Evolutionary conservation across 345 rosid genomes (phyloP), one percentile per base, ranked within the genome.

Genomic region (Cardamine occulta): DNA sequence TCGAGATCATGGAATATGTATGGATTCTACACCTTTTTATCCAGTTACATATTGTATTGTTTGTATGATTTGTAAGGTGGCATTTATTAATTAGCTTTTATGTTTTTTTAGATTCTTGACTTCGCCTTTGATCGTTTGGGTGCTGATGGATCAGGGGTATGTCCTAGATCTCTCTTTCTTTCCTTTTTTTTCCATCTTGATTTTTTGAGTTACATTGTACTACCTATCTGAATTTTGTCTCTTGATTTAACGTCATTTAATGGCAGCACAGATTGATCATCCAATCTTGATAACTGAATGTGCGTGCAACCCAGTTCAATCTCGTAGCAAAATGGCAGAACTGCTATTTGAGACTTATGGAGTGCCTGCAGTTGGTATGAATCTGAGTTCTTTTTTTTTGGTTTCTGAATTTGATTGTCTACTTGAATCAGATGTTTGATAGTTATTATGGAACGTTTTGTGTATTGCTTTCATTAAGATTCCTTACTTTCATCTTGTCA

Each of bases 311-410:
- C 97, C 97, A 17, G 88, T 90, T 81, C 85, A 92, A 11, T 95
- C 97, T 53, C 96, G 99, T 45, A 82, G 97, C 83, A 95, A 88
- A 89, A 95, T 95, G 97, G 96, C 97, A 49, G 97, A 95, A 83
- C 93, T 95, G 68, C 93, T 95, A 48, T 95, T 90, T 79, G 93
- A 92, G 76, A 90, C 97, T 61, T 95, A 92, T 80, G 99, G 99
- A 68, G 97, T 92, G 83, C 99, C 97, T 82, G 84, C 97, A 58
- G 81, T 94, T 76, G 97, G 97, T 94, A 94, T 53, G 75, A 65
- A 40, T 55, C 63, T 28, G 44, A 34, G 26, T 69, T 57, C 34
- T 66, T 59, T 29, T 11, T 11, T 49, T 74, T 15, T 21, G 19
- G 44, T 59, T 15, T 72, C 37, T 29, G 31, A 7, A 47, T 24